phyloP scores from a whole-genome alignment of 805 yeast species.

The Nakazawaea laoshanensis region DNA sequence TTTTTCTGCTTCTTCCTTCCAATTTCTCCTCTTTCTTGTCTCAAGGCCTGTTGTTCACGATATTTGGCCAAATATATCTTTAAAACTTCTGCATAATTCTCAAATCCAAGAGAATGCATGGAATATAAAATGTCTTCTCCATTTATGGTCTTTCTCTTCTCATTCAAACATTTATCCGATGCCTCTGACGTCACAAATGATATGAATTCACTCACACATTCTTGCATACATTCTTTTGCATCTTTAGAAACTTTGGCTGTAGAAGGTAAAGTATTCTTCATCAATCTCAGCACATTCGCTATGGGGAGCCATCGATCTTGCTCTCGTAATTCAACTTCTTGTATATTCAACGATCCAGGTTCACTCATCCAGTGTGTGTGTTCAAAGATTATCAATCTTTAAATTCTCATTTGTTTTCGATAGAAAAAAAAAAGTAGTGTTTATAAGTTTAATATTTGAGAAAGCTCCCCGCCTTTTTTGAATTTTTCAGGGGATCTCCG shows the following conservation, averaged over 20 bases:
- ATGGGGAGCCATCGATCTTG: constrained; percentile 57
- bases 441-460: no score
- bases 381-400: no score
- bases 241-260: constrained; percentile 75
- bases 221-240: constrained; percentile 71
- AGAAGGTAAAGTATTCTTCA: constrained; percentile 66
- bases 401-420: background rate
- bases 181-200: constrained; percentile 61
- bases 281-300: constrained; percentile 63
- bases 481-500: no score
- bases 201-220: constrained; percentile 61
- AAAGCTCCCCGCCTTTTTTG: no score
- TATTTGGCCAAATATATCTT: constrained; percentile 63
- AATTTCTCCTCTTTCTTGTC: constrained; percentile 54
- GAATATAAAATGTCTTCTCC: constrained; percentile 64
- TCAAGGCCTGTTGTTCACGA: constrained; percentile 66
- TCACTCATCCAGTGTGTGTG: no score
- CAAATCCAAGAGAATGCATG: constrained; percentile 58
- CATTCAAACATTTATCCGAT: constrained; percentile 54
- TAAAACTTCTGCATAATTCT: constrained; percentile 60
- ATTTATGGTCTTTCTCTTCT: constrained; percentile 60
- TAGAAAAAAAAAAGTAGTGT: no score
- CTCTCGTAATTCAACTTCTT: constrained; percentile 44
- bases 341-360: constrained; percentile 5
- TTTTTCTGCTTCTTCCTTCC: constrained; percentile 1